A percentile compares a stretch with the other conserved stretches of the same genome.
phyloP scores from a whole-genome alignment of 345 rosid genomes.

The Eucalyptus pauciflora region DNA sequence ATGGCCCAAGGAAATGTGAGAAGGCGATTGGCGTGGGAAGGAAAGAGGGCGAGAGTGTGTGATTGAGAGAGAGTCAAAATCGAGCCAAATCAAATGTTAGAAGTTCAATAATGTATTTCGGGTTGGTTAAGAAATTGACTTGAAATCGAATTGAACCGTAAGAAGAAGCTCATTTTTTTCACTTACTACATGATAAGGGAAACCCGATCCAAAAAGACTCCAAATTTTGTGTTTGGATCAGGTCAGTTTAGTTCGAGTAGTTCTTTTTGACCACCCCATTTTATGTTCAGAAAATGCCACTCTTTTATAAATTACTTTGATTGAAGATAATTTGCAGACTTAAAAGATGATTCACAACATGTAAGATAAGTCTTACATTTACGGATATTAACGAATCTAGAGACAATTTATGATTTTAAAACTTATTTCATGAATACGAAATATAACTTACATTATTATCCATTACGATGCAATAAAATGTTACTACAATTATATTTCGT shows the following conservation, averaged over 20 bases:
- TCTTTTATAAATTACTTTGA: neutral
- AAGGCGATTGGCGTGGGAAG: neutral
- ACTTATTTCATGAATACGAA: neutral
- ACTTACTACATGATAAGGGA: neutral
- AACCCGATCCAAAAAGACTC: neutral
- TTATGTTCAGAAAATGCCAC: neutral
- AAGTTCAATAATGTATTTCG: neutral
- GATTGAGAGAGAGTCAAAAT: neutral
- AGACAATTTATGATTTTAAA: neutral
- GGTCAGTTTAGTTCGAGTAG: neutral
- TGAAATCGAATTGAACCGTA: too few relatives aligned
- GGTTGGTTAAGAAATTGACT: neutral
- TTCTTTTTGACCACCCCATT: neutral
- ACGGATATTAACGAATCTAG: neutral
- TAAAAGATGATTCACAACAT: neutral
- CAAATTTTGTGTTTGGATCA: neutral
- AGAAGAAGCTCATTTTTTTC: neutral
- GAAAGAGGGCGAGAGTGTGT: neutral
- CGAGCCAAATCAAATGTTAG: neutral
- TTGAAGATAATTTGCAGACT: neutral
- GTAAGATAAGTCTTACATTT: neutral
- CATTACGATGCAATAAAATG: neutral
- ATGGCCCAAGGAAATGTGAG: neutral
- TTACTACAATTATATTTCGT: neutral
- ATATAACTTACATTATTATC: neutral